Evolutionary conservation across 768 basidiomycete species (phyloP), one percentile per base, ranked within the genome.

Genomic region (Agaricus blazei): DNA sequence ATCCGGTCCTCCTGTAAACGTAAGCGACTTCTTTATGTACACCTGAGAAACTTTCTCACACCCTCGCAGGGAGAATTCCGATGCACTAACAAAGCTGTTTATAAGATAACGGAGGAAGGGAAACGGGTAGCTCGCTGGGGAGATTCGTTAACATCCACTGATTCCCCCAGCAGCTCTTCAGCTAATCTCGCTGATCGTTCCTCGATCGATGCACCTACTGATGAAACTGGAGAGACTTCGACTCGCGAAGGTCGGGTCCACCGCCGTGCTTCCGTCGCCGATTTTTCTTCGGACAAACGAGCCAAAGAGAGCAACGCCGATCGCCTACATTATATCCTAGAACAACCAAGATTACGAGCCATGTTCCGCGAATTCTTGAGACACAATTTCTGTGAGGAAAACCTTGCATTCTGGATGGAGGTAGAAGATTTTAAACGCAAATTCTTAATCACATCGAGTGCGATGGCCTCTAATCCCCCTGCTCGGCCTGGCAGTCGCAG

Each of bases 331-430:
- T 90, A 90, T 68, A 95, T 99, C 59, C 81, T 99, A 24, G 95
- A 96, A 59, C 93, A 98, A 59, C 90, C 95, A 0, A 86, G 87
- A 29, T 75, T 95, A 37, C 84, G 97, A 12, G 81, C 84, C 2
- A 75, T 98, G 48, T 99, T 99, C 81, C 86, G 97, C 57, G 97
- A 98, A 60, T 96, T 94, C 75, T 72, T 99, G 52, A 83, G 92
- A 31, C 79, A 84, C 54, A 98, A 98, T 69, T 98, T 97, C 68
- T 98, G 93, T 72, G 97, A 99, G 67, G 97, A 99, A 76, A 99
- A 99, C 68, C 73, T 99, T 61, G 87, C 88, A 46, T 99, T 98
- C 74, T 99, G 93, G 90, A 69, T 98, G 54, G 97, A 99, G 65
- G 95, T 98, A 2, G 83, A 93, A 67, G 97, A 99, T 67, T 97